Evolutionary conservation across 768 basidiomycete genomes (phyloP), one percentile per base, ranked within the genome.

Genomic region (Mycena epipterygia): DNA sequence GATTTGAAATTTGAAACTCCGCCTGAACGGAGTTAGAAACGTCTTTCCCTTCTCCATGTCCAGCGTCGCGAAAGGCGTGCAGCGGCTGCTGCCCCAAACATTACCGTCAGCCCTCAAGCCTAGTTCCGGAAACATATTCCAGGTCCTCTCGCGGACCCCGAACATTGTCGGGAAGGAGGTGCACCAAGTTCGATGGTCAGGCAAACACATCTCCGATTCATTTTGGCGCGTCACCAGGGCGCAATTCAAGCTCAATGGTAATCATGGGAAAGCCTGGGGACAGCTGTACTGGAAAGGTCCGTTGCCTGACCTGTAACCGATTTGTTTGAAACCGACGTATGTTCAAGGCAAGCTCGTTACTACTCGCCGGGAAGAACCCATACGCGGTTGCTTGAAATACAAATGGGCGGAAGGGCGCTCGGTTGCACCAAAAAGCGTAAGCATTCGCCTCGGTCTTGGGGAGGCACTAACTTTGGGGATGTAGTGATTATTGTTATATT

Each of bases 221-320:
- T 94, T 89, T 77, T 96, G 95, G 95, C 79, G 88, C 39, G 86
- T 96, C 46, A 95, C 94, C 5, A 85, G 87, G 75, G 86, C 92
- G 35, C 82, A 84, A 70, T 89, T 95, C 77, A 96, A 95, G 79
- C 83, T 84, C 48, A 90, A 90, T 72, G 94, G 94, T 30, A 84
- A 79, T 30, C 92, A 95, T 74, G 95, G 95, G 2, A 95, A 91
- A 79, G 94, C 89, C 21, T 96, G 95, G 95, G 95, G 95, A 9
- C 83, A 84, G 68, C 81, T 95, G 6, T 86, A 90, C 64, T 96
- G 94, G 93, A 89, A 86, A 83, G 93, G 95, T 95, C 30, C 19
- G 23, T 44, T 30, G 25, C 25, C 52, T 61, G 21, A 23, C 29
- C 25, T 16, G 27, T 30, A 16, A 23, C 23, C 25, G 13, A 16